phyloP scores from a whole-genome alignment of 768 basidiomycete species.

The Lentinula guzmanii region DNA sequence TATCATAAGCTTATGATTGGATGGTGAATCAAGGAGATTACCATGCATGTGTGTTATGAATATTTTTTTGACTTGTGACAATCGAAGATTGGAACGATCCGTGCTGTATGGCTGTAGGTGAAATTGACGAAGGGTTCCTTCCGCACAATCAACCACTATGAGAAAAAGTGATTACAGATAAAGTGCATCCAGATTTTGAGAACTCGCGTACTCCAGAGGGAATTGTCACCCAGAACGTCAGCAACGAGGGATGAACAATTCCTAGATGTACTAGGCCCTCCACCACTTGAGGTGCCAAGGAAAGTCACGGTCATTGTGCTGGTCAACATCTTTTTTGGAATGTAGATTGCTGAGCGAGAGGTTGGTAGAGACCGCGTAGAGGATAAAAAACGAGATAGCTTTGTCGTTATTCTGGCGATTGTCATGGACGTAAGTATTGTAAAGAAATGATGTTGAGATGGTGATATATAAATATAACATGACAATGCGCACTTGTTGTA shows the following conservation, averaged over 20 bases:
- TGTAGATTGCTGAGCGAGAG: slow-evolving; percentile 5
- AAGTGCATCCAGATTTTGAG: not conserved
- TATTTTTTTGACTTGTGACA: slow-evolving; percentile 53
- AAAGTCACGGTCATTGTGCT: slow-evolving; percentile 55
- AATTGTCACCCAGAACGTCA: slow-evolving; percentile 45
- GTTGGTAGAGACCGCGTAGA: not conserved
- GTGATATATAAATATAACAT: not conserved
- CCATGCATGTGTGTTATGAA: slow-evolving; percentile 88
- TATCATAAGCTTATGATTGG: not conserved
- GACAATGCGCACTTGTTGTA: not conserved
- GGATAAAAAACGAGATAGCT: not conserved
- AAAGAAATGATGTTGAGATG: not conserved
- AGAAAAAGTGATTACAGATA: slow-evolving; percentile 9
- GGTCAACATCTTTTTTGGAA: slow-evolving; percentile 22
- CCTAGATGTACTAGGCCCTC: slow-evolving; percentile 66
- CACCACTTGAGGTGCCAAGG: slow-evolving; percentile 71
- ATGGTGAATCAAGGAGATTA: slow-evolving; percentile 15
- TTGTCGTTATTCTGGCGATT: not conserved
- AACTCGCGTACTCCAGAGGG: slow-evolving; percentile 59
- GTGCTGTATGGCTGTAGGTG: slow-evolving; percentile 39
- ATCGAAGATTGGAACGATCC: slow-evolving; percentile 14
- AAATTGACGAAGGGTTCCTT: slow-evolving; percentile 73
- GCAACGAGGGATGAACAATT: slow-evolving; percentile 73
- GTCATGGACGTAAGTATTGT: not conserved
- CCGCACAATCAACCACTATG: slow-evolving; percentile 79